phyloP scores from a whole-genome alignment of 768 basidiomycete species.

The Termitomyces sp. region DNA sequence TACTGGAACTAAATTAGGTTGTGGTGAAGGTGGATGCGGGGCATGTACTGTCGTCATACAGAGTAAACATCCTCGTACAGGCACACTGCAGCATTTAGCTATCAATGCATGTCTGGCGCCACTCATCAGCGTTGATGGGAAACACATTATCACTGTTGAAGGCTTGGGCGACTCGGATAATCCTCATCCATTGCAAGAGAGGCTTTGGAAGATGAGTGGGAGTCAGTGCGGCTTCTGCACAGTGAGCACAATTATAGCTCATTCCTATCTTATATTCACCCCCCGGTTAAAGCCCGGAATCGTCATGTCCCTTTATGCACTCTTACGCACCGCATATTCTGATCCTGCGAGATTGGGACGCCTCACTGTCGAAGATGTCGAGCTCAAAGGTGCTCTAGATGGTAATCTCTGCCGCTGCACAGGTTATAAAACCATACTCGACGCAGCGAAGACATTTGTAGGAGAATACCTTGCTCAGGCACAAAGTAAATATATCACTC shows the following conservation, averaged over 20 bases:
- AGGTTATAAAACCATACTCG: constrained; percentile 13
- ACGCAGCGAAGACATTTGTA: constrained; percentile 13
- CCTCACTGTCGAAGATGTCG: constrained; percentile 11
- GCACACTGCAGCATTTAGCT: constrained; percentile 10
- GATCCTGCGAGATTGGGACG: constrained; percentile 11
- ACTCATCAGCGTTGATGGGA: constrained; percentile 12
- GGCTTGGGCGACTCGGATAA: constrained; percentile 12
- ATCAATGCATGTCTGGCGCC: constrained; percentile 13
- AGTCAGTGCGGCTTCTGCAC: constrained; percentile 15
- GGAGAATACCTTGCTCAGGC: constrained; percentile 12
- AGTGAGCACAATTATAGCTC: neutral
- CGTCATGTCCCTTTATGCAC: constrained; percentile 13
- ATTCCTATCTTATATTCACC: neutral
- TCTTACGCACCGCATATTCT: constrained; percentile 12
- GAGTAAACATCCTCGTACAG: constrained; percentile 11
- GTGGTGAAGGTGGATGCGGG: constrained; percentile 13
- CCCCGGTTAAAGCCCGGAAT: constrained; percentile 9
- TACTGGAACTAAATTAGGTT: constrained; percentile 12
- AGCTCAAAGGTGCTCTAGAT: constrained; percentile 13
- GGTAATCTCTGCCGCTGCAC: constrained; percentile 14
- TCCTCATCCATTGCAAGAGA: constrained; percentile 13
- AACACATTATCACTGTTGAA: constrained; percentile 13
- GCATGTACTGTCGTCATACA: constrained; percentile 14
- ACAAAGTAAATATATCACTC: neutral
- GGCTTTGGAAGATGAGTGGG: constrained; percentile 15